phyloP scores from a whole-genome alignment of 176 grass and related monocot species.

The Aegilops umbellulata region DNA sequence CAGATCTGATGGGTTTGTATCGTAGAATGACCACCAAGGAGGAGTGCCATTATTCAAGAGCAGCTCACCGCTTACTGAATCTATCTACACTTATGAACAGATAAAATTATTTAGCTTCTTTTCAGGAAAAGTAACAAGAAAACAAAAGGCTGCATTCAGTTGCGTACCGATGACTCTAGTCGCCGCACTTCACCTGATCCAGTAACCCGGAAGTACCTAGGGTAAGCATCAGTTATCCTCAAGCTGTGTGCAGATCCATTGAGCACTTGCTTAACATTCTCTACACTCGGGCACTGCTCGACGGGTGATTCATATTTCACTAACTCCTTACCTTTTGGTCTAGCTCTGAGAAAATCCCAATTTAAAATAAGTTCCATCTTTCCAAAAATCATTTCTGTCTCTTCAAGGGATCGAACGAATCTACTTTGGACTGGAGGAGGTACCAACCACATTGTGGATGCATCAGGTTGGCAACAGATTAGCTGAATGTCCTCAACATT shows the following conservation, averaged over 20 bases:
- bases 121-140: slow-evolving; percentile 19
- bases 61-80: slow-evolving; percentile 72
- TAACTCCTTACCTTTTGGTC: slow-evolving; percentile 95
- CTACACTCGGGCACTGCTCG: slow-evolving; percentile 47
- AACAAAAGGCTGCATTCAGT: not conserved
- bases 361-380: slow-evolving; percentile 73
- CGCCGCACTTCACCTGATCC: slow-evolving; percentile 93
- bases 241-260: slow-evolving; percentile 69
- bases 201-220: slow-evolving; percentile 86
- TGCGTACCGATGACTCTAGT: slow-evolving; percentile 68
- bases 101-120: slow-evolving; percentile 7
- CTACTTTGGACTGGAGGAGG: slow-evolving; percentile 75
- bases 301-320: slow-evolving; percentile 78
- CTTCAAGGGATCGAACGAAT: slow-evolving; percentile 65
- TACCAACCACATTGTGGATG: slow-evolving; percentile 81
- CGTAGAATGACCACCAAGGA: slow-evolving; percentile 92
- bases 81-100: slow-evolving; percentile 47
- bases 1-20: slow-evolving; percentile 58
- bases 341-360: slow-evolving; percentile 90
- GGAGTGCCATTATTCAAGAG: slow-evolving; percentile 64
- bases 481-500: slow-evolving; percentile 96
- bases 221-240: slow-evolving; percentile 80
- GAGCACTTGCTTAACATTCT: slow-evolving; percentile 76
- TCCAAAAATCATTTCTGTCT: slow-evolving; percentile 47
- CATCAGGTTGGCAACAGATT: slow-evolving; percentile 95